These are phyloP conservation scores for Clathrus columnatus DNA, from an alignment of 768 basidiomycete genomes.

Conservation along the genomic window DNA sequence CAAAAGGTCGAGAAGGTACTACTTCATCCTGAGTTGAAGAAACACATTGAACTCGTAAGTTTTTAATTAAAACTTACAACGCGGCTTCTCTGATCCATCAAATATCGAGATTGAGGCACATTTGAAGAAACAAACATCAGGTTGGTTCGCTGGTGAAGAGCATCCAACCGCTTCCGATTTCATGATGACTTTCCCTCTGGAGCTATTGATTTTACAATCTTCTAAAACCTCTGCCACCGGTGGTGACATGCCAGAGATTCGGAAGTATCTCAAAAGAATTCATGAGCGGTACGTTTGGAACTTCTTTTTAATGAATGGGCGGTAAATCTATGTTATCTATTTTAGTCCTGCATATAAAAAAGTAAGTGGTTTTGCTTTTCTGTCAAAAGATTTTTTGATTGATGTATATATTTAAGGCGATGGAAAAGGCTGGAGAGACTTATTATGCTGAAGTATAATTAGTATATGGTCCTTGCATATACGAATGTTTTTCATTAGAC, in stretches of 20 bases:
- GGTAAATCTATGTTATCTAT: slow-evolving; percentile 1
- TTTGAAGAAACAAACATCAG: slow-evolving; percentile 21
- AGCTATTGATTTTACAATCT: slow-evolving; percentile 18
- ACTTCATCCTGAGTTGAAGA: slow-evolving; percentile 22
- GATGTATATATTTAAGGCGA: slow-evolving; percentile 9
- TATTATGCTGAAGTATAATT: slow-evolving; percentile 13
- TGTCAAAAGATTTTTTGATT: not conserved
- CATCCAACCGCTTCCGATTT: slow-evolving; percentile 37
- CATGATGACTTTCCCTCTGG: slow-evolving; percentile 35
- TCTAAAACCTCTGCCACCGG: too few species aligned
- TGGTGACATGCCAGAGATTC: slow-evolving; percentile 21
- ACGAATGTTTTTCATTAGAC: too few species aligned
- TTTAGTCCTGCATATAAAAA: slow-evolving; percentile 26
- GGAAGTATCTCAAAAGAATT: slow-evolving; percentile 29
- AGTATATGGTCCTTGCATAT: too few species aligned
- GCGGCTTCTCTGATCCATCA: not conserved
- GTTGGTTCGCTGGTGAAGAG: slow-evolving; percentile 30
- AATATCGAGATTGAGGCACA: slow-evolving; percentile 29
- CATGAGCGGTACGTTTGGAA: slow-evolving; percentile 29
- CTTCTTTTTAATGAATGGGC: slow-evolving; percentile 7
- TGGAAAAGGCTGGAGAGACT: slow-evolving; percentile 22
- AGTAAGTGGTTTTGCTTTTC: slow-evolving; percentile 15
- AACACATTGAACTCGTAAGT: slow-evolving; percentile 20
- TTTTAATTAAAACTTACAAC: slow-evolving; percentile 2
- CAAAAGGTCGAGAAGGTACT: slow-evolving; percentile 13